Evolutionary conservation across 139 green algal species (phyloP).

Genomic region (Limnomonas spitsbergensis): DNA sequence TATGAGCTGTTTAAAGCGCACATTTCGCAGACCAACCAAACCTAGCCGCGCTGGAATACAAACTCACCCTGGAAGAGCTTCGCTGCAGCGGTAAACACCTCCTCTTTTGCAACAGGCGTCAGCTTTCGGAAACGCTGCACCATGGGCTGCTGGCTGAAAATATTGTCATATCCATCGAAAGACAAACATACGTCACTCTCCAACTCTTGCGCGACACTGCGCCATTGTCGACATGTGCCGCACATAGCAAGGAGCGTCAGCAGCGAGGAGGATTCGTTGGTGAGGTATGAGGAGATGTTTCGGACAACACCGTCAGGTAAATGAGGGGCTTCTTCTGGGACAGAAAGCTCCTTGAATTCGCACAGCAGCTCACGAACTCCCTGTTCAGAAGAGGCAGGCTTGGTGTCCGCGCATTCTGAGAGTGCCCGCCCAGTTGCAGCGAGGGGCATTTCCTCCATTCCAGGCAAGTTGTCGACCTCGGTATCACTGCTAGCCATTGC

Average conservation of each 20-base stretch:
- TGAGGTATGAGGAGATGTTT: constrained; percentile 24
- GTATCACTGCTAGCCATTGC: constrained; percentile 6
- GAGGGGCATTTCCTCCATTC: background rate
- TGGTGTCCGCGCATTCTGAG: background rate
- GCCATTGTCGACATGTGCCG: constrained; percentile 51
- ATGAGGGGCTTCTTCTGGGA: constrained; percentile 1
- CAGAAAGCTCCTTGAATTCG: background rate
- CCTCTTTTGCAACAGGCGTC: constrained; percentile 29
- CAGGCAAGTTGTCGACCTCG: background rate
- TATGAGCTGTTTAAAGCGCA: background rate
- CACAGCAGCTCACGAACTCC: background rate
- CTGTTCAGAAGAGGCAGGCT: background rate
- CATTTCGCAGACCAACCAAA: too few relatives aligned
- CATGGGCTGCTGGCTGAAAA: constrained; percentile 25
- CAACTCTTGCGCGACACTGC: constrained; percentile 34
- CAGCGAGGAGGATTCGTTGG: constrained; percentile 5
- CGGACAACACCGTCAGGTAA: constrained; percentile 29
- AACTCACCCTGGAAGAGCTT: constrained; percentile 28
- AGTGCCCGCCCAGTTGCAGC: background rate
- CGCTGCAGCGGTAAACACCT: constrained; percentile 36
- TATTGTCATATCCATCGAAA: constrained; percentile 55
- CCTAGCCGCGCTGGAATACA: too few relatives aligned
- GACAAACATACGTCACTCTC: constrained; percentile 24
- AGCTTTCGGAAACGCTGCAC: constrained; percentile 40
- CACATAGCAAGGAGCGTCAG: constrained; percentile 50